These are phyloP conservation scores for Yamadazyma siamensis DNA, from an alignment of 1,139 yeast genomes.

Conservation along the genomic window DNA sequence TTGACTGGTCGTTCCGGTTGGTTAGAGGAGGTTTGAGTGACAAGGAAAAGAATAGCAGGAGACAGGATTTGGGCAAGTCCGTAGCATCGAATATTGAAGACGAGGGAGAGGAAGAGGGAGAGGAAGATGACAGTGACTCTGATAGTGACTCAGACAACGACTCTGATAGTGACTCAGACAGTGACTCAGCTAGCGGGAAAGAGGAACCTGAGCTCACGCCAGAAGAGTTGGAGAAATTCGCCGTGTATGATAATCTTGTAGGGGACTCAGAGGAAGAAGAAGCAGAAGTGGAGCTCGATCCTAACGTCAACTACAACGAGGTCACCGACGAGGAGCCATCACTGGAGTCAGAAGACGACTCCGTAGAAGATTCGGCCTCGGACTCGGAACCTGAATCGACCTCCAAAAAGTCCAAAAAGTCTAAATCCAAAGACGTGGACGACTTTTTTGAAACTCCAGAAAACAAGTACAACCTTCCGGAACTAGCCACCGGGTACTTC, in stretches of 20 bases:
- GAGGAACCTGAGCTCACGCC: slow-evolving; percentile 11
- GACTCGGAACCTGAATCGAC: slow-evolving; percentile 18
- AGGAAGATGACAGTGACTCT: slow-evolving; percentile 13
- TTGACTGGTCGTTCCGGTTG: slow-evolving; percentile 57
- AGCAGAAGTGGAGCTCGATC: slow-evolving; percentile 28
- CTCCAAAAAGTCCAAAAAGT: slow-evolving; percentile 9
- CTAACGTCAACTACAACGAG: slow-evolving; percentile 53
- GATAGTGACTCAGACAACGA: slow-evolving; percentile 15
- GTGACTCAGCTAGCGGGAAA: slow-evolving; percentile 7
- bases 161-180: slow-evolving; percentile 13
- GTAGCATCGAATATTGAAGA: slow-evolving; percentile 17
- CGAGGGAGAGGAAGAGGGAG: slow-evolving; percentile 19
- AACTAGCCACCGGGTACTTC: slow-evolving; percentile 69
- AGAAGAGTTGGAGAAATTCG: slow-evolving; percentile 25
- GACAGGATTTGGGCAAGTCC: slow-evolving; percentile 22
- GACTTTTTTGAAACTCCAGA: slow-evolving; percentile 36
- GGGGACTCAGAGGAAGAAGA: slow-evolving; percentile 53
- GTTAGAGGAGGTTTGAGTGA: slow-evolving; percentile 58
- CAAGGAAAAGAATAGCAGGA: slow-evolving; percentile 34
- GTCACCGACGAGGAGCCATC: slow-evolving; percentile 62
- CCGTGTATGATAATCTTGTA: slow-evolving; percentile 52
- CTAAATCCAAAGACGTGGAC: slow-evolving; percentile 31
- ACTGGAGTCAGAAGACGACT: slow-evolving; percentile 30
- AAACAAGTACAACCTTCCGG: slow-evolving; percentile 50
- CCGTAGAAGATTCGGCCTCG: too few relatives aligned